phyloP scores from a whole-genome alignment of 2,329 filamentous ascomycete genomes.

The Falciphora oryzae region DNA sequence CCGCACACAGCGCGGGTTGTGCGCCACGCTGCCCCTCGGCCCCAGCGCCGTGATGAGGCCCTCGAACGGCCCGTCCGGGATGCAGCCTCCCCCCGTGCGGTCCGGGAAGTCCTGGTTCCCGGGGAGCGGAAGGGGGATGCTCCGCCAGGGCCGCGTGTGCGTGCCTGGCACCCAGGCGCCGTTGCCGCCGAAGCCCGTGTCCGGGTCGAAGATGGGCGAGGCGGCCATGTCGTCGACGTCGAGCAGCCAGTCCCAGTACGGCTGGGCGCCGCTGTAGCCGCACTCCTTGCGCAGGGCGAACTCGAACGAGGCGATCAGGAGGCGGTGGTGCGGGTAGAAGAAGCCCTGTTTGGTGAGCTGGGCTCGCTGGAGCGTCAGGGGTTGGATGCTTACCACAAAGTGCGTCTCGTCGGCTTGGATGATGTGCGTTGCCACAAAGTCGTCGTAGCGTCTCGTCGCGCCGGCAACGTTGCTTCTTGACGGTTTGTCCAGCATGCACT shows the following conservation, averaged over 20 bases:
- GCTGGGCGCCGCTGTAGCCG: conserved; percentile 28
- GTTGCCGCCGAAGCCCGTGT: conserved; percentile 42
- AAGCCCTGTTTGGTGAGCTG: conserved; percentile 13
- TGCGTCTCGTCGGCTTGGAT: conserved; percentile 18
- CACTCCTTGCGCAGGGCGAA: conserved; percentile 29
- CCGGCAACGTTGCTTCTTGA: conserved; percentile 14
- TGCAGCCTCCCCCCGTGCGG: conserved; percentile 48
- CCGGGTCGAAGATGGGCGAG: conserved; percentile 50
- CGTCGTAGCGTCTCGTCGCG: conserved; percentile 22
- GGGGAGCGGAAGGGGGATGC: neutral
- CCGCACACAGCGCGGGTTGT: conserved; percentile 9
- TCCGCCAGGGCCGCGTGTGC: conserved; percentile 15
- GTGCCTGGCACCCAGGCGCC: conserved; percentile 22
- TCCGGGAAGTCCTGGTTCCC: conserved; percentile 19
- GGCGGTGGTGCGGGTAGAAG: conserved; percentile 26
- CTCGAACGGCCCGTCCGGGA: conserved; percentile 41
- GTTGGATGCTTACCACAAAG: conserved; percentile 17
- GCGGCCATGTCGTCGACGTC: conserved; percentile 39
- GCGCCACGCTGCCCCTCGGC: conserved; percentile 19
- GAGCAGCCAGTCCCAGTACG: conserved; percentile 47
- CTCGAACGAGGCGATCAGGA: conserved; percentile 26
- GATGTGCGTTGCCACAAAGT: conserved; percentile 25
- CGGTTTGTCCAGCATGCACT: conserved; percentile 8
- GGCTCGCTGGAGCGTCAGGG: no score
- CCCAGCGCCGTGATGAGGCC: conserved; percentile 31